phyloP scores from a whole-genome alignment of 2,329 filamentous ascomycete species.

The Pseudopithomyces maydicus region DNA sequence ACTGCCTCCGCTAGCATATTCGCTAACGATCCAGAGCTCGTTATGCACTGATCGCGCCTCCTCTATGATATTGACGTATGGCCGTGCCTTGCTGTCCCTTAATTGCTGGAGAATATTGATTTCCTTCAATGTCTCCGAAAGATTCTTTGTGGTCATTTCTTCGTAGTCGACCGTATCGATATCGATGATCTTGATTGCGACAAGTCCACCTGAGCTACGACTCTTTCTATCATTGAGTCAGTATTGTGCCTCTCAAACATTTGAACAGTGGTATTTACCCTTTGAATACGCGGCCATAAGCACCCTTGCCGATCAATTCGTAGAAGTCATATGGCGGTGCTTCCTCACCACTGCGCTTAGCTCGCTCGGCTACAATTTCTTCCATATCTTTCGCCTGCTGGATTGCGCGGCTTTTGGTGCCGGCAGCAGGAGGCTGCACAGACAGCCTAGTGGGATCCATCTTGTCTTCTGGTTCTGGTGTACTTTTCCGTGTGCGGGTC shows the following conservation, averaged over 20 bases:
- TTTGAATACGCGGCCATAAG: constrained; percentile 76
- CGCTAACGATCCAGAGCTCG: constrained; percentile 86
- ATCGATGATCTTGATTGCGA: constrained; percentile 83
- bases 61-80: constrained; percentile 84
- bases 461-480: constrained; percentile 7
- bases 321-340: constrained; percentile 70
- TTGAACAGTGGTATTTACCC: constrained; percentile 43
- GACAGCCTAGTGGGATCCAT: constrained; percentile 38
- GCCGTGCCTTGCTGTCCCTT: constrained; percentile 73
- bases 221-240: constrained; percentile 41
- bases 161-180: constrained; percentile 74
- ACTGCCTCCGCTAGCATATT: constrained; percentile 84
- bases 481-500: neutral
- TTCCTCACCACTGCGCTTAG: constrained; percentile 63
- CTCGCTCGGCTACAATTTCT: constrained; percentile 65
- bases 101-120: constrained; percentile 72
- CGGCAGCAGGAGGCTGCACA: constrained; percentile 33
- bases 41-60: constrained; percentile 78
- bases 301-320: constrained; percentile 76
- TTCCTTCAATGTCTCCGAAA: constrained; percentile 63
- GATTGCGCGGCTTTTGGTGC: constrained; percentile 63
- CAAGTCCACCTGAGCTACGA: constrained; percentile 55
- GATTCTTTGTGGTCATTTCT: constrained; percentile 46
- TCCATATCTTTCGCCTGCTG: constrained; percentile 76
- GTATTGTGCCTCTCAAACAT: constrained; percentile 1